These are phyloP conservation scores for Hygrophorus russula DNA, from an alignment of 768 basidiomycete species.

Conservation along the genomic window DNA sequence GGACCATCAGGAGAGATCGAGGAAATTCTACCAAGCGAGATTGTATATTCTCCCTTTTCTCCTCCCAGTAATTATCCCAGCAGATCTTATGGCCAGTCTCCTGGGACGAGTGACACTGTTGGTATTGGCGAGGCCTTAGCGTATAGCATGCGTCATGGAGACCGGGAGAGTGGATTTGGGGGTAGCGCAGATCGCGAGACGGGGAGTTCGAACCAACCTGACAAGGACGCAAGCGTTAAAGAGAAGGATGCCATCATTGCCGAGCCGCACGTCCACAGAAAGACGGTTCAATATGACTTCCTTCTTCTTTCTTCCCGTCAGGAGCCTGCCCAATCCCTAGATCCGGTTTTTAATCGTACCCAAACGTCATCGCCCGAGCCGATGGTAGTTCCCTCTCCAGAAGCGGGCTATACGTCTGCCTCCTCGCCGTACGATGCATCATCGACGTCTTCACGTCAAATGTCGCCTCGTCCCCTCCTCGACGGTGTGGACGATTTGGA, in stretches of 20 bases:
- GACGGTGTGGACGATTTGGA: slow-evolving; percentile 57
- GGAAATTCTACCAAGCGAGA: slow-evolving; percentile 24
- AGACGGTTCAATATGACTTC: too few species aligned
- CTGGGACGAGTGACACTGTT: slow-evolving; percentile 31
- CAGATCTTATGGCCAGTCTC: background rate
- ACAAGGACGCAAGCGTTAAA: too few species aligned
- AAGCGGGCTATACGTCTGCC: slow-evolving; percentile 1
- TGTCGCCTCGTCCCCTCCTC: slow-evolving; percentile 37
- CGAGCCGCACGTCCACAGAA: too few species aligned
- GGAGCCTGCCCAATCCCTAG: too few species aligned
- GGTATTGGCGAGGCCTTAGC: slow-evolving; percentile 13
- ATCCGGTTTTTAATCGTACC: too few species aligned
- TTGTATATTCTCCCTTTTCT: slow-evolving; percentile 36
- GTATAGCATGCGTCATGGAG: background rate
- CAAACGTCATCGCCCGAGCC: background rate
- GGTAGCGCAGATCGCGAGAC: too few species aligned
- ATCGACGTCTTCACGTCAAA: slow-evolving; percentile 25
- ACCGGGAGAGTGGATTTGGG: too few species aligned
- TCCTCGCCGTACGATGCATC: slow-evolving; percentile 11
- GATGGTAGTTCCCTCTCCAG: slow-evolving; percentile 3
- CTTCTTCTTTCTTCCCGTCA: too few species aligned
- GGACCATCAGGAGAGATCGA: slow-evolving; percentile 15
- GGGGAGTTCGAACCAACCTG: too few species aligned
- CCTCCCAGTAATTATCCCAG: background rate
- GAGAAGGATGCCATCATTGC: too few species aligned